phyloP scores from a whole-genome alignment of 257 asterid genomes.

The Asclepias syriaca region DNA sequence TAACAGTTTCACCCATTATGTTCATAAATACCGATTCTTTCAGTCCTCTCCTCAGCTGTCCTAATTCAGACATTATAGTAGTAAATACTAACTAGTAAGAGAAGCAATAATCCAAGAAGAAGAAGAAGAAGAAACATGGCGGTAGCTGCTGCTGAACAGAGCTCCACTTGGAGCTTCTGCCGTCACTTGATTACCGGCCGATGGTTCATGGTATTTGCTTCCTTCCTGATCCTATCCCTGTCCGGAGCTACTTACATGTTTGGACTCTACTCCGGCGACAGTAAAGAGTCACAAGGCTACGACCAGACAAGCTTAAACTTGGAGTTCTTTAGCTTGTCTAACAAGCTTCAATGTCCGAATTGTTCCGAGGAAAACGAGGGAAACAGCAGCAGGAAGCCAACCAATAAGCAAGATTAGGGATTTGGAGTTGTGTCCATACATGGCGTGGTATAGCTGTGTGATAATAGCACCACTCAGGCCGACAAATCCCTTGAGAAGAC shows the following conservation, averaged over 20 bases:
- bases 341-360: constrained; percentile 29
- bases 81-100: too few relatives aligned
- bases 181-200: constrained; percentile 34
- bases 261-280: constrained; percentile 46
- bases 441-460: constrained; percentile 44
- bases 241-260: constrained; percentile 55
- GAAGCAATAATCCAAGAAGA: not conserved
- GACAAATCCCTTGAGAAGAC: constrained; percentile 46
- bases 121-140: constrained; percentile 4
- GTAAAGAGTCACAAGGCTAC: constrained; percentile 48
- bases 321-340: constrained; percentile 30
- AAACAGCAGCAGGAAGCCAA: constrained; percentile 56
- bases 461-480: constrained; percentile 63
- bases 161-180: constrained; percentile 19
- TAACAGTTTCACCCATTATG: too few relatives aligned
- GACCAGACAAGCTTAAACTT: constrained; percentile 52
- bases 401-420: constrained; percentile 42
- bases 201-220: constrained; percentile 63
- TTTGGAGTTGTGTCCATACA: constrained; percentile 39
- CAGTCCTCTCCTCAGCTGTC: too few relatives aligned
- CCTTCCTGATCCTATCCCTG: constrained; percentile 44
- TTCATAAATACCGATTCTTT: too few relatives aligned
- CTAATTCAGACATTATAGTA: too few relatives aligned
- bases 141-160: constrained; percentile 8
- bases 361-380: constrained; percentile 26